A percentile compares a stretch with the other conserved stretches of the same genome.
Evolutionary conservation across 352 stramenopile genomes (phyloP).

Genomic region (Phytophthora cryptogea): DNA sequence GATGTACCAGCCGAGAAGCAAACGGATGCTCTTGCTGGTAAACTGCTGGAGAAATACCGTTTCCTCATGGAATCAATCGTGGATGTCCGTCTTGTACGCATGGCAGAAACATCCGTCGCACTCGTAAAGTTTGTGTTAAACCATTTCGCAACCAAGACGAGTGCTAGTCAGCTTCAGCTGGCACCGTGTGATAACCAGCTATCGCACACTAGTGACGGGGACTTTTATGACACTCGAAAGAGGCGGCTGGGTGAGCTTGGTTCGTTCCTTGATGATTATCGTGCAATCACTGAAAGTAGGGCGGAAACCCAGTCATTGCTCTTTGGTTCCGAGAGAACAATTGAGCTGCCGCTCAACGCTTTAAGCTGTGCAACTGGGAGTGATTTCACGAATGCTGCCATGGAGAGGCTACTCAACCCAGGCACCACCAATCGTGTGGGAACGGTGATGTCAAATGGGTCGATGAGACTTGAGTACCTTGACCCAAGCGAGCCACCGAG

Average conservation of each 20-base stretch:
- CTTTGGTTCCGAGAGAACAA: constrained; percentile 32
- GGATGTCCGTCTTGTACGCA: constrained; percentile 60
- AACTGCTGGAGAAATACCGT: constrained; percentile 60
- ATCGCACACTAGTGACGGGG: constrained; percentile 11
- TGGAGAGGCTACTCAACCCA: constrained; percentile 34
- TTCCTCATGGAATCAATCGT: constrained; percentile 78
- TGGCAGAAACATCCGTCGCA: constrained; percentile 56
- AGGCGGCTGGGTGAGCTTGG: constrained; percentile 22
- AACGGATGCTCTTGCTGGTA: constrained; percentile 42
- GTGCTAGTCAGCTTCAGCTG: constrained; percentile 9
- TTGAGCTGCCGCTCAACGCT: constrained; percentile 29
- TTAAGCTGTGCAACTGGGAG: constrained; percentile 25
- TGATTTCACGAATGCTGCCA: constrained; percentile 27
- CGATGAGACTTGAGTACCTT: constrained; percentile 46
- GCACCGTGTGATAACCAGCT: constrained; percentile 25
- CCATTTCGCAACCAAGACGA: constrained; percentile 37
- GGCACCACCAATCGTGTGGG: constrained; percentile 26
- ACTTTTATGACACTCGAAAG: constrained; percentile 22
- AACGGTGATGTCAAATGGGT: constrained; percentile 36
- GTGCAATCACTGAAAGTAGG: constrained; percentile 19
- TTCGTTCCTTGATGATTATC: constrained; percentile 39
- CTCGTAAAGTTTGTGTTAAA: constrained; percentile 66
- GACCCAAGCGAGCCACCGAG: constrained; percentile 39
- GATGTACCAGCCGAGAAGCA: constrained; percentile 40
- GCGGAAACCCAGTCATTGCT: constrained; percentile 27